Base-by-base conservation (phyloP, 2,329 filamentous ascomycete genomes). In the Didymella keratinophila region DNA sequence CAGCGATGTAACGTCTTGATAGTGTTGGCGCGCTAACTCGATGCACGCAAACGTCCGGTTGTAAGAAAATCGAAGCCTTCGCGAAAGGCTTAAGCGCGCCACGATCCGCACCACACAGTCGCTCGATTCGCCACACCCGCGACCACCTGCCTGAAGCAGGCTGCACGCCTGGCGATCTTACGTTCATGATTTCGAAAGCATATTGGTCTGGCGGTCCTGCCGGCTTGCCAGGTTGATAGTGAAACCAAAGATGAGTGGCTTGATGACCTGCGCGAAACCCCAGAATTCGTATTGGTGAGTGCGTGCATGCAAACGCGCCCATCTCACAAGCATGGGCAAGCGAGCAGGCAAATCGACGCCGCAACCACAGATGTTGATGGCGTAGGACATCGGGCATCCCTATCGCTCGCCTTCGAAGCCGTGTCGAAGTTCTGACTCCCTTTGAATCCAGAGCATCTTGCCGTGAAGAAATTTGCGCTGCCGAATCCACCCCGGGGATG, bases 1-100 rank as follows among this genome's bases (percentile, higher is more conserved):
- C 68, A 67, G 37, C 69, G 67, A 73, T 73, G 69, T 72, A 72
- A 73, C 71, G 62, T 71, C 60, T 68, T 70, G 66, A 69, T 70
- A 65, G 59, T 49, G 44, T 32, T 30, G 9, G 39, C 14, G 39
- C 14, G 51, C 56, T 63, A 67, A 50, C 64, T 60, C 18, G 4
- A 64, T 60, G 2, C 16, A 50, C 20, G 27, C 49, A 52, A 44
- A 61, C 27, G 20, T 61, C 64, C 67, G 66, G 50, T 25, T 44
- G 63, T 59, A 70, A 69, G 67, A 64, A 54, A 60, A 54, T 46
- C 60, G 50, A 69, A 68, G 66, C 66, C 54, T 71, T 67, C 52
- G 45, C 67, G 71, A 70, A 69, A 68, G 52, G 60, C 66, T 72
- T 72, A 63, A 56, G 45, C 39, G 51, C 62, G 64, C 68, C 64